Evolutionary conservation across 768 basidiomycete species (phyloP).

Genomic region (Leucogyrophana mollusca): DNA sequence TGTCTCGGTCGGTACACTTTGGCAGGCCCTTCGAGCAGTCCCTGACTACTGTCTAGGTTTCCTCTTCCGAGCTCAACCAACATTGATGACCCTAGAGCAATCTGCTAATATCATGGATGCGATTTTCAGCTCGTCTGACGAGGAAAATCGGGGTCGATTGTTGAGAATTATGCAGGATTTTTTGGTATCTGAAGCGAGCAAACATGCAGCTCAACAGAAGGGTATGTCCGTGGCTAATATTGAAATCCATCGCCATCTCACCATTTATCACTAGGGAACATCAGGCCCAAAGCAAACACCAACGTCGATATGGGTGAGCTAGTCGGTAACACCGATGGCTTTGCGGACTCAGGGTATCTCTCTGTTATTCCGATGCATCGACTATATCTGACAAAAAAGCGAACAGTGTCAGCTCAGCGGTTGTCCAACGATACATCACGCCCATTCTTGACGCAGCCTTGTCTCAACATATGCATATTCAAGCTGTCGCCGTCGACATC

Average conservation of each 20-base stretch:
- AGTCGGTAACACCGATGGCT: slow-evolving; percentile 92
- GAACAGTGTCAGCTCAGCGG: slow-evolving; percentile 86
- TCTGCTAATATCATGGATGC: slow-evolving; percentile 87
- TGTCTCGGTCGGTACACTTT: slow-evolving; percentile 66
- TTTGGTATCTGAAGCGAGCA: slow-evolving; percentile 76
- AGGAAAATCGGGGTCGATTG: slow-evolving; percentile 70
- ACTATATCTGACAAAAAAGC: background rate
- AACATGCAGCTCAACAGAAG: slow-evolving; percentile 72
- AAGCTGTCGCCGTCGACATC: slow-evolving; percentile 85
- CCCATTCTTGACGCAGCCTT: slow-evolving; percentile 82
- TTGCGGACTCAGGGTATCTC: slow-evolving; percentile 93
- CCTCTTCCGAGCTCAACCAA: slow-evolving; percentile 89
- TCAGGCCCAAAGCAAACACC: slow-evolving; percentile 23
- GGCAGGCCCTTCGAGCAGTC: background rate
- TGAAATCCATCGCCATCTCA: background rate
- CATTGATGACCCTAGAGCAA: slow-evolving; percentile 78
- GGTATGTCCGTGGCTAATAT: slow-evolving; percentile 32
- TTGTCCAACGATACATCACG: slow-evolving; percentile 88
- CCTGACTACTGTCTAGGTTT: slow-evolving; percentile 56
- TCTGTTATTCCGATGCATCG: background rate
- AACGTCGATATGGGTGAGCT: slow-evolving; percentile 90
- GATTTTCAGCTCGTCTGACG: slow-evolving; percentile 74
- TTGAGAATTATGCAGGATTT: slow-evolving; percentile 93
- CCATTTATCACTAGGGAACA: slow-evolving; percentile 9
- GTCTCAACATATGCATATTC: slow-evolving; percentile 67